A percentile compares a stretch with the other conserved stretches of the same genome.
phyloP scores from a whole-genome alignment of 352 stramenopile species.

The Pythium rhizo-oryzae region DNA sequence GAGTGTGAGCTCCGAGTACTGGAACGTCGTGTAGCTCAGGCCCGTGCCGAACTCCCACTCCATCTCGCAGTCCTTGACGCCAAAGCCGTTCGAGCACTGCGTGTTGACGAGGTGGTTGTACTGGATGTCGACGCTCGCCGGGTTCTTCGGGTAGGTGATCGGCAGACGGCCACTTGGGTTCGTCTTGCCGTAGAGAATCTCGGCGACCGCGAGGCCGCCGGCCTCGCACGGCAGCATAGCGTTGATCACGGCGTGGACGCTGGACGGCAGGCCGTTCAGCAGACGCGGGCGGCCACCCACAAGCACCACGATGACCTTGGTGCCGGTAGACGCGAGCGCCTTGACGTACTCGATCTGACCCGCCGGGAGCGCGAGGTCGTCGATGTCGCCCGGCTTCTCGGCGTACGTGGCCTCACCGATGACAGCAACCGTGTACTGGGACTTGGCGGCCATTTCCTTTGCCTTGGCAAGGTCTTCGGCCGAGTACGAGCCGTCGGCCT shows the following conservation, averaged over 20 bases:
- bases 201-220: constrained; percentile 78
- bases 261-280: constrained; percentile 53
- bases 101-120: constrained; percentile 73
- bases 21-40: constrained; percentile 61
- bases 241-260: constrained; percentile 76
- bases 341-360: constrained; percentile 80
- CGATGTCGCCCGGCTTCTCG: constrained; percentile 88
- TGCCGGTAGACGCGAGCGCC: constrained; percentile 58
- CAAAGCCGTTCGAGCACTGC: constrained; percentile 20
- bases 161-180: constrained; percentile 85
- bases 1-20: constrained; percentile 41
- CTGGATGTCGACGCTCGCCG: constrained; percentile 59
- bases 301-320: constrained; percentile 82
- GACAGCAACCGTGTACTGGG: constrained; percentile 72
- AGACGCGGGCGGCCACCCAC: constrained; percentile 80
- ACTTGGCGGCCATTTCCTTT: constrained; percentile 47
- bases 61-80: constrained; percentile 21
- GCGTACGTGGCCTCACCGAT: constrained; percentile 81
- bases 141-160: constrained; percentile 81
- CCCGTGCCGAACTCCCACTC: constrained; percentile 70
- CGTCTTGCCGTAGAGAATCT: constrained; percentile 78
- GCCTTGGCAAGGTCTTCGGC: constrained; percentile 49
- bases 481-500: constrained; percentile 56
- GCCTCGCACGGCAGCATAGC: constrained; percentile 78
- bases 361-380: constrained; percentile 61